These are phyloP conservation scores for Azolla pinnata DNA, from an alignment of 75 land plant genomes.

Conservation along the genomic window DNA sequence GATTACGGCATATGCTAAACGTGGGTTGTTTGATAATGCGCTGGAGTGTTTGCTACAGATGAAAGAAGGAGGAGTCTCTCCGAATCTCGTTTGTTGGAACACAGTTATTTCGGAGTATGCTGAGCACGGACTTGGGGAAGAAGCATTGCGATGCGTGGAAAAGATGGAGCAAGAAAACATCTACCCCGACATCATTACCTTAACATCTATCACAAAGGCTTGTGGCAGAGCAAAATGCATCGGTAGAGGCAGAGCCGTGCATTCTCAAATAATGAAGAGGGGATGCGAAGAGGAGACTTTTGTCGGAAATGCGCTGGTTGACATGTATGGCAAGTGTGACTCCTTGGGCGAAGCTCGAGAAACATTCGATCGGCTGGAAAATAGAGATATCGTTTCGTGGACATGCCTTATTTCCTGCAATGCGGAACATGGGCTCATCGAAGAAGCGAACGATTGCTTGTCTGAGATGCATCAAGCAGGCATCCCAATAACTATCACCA, in stretches of 20 bases:
- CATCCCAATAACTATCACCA: not conserved
- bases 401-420: conserved; percentile 41
- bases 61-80: conserved; percentile 24
- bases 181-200: not conserved
- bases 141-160: conserved; percentile 3
- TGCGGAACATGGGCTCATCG: conserved; percentile 13
- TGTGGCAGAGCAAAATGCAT: not conserved
- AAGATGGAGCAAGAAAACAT: not conserved
- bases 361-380: conserved; percentile 30
- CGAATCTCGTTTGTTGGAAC: conserved; percentile 44
- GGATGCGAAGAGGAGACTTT: conserved; percentile 26
- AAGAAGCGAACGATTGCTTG: not conserved
- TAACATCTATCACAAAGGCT: conserved; percentile 1
- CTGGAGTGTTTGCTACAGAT: conserved; percentile 34
- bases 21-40: conserved; percentile 44
- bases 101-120: conserved; percentile 16
- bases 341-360: conserved; percentile 25
- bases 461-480: not conserved
- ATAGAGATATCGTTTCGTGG: conserved; percentile 43
- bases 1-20: conserved; percentile 51
- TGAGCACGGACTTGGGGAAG: conserved; percentile 5
- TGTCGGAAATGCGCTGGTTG: conserved; percentile 29
- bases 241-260: conserved; percentile 22
- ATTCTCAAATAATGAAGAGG: conserved; percentile 12
- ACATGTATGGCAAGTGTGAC: conserved; percentile 37